Conservation (phyloP, 2,329 filamentous ascomycete genomes). For the Rosellinia necatrix region DNA sequence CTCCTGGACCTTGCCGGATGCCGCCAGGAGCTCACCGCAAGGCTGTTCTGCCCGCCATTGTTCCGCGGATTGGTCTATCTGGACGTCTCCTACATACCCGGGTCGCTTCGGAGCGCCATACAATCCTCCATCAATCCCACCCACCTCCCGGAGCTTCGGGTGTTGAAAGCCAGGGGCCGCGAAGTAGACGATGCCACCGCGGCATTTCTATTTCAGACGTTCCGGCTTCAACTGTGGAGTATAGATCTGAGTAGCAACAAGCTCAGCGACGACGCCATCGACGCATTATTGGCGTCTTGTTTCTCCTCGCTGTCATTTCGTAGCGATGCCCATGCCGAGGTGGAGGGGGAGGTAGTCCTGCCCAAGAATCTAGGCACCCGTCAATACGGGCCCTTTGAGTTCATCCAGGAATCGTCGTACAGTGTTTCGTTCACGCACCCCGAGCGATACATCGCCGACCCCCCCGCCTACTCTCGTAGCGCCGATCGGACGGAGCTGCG, state of each 20-base stretch:
- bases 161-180: slow-evolving; percentile 56
- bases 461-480: slow-evolving; percentile 47
- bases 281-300: slow-evolving; percentile 40
- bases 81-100: slow-evolving; percentile 56
- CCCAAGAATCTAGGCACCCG: slow-evolving; percentile 38
- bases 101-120: slow-evolving; percentile 47
- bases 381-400: slow-evolving; percentile 48
- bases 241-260: slow-evolving; percentile 59
- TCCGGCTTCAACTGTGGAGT: slow-evolving; percentile 56
- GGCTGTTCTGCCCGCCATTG: slow-evolving; percentile 45
- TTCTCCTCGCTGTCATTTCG: slow-evolving; percentile 43
- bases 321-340: slow-evolving; percentile 45
- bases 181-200: slow-evolving; percentile 51
- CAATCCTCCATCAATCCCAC: slow-evolving; percentile 40
- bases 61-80: slow-evolving; percentile 54
- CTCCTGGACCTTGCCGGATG: slow-evolving; percentile 54
- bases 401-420: slow-evolving; percentile 52
- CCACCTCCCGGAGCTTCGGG: slow-evolving; percentile 52
- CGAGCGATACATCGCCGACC: slow-evolving; percentile 53
- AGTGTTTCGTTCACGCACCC: slow-evolving; percentile 53
- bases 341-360: slow-evolving; percentile 51
- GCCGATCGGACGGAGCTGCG: slow-evolving; percentile 31
- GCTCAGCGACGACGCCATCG: slow-evolving; percentile 52
- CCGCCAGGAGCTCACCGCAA: slow-evolving; percentile 45
- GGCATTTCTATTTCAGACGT: slow-evolving; percentile 42